Percentiles rank a stretch among this genome's conserved stretches.
These are phyloP conservation scores for Mycocentrospora acerina DNA, from an alignment of 2,329 filamentous ascomycete genomes.

Conservation along the genomic window DNA sequence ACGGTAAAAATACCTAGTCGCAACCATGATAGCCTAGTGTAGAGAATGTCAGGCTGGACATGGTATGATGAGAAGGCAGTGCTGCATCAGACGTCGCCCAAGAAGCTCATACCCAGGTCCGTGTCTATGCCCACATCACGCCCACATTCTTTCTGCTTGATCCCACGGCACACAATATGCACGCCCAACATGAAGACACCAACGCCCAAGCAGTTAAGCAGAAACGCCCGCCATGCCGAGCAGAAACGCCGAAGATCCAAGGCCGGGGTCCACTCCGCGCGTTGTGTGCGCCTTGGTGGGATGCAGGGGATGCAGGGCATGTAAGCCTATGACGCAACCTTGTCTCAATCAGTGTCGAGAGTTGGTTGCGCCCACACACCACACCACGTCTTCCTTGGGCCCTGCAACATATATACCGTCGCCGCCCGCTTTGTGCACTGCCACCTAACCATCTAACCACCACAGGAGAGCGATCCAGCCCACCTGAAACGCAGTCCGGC, in stretches of 20 bases:
- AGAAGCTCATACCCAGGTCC: no score
- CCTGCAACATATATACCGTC: conserved; percentile 15
- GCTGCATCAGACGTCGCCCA: no score
- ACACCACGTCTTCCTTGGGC: conserved; percentile 7
- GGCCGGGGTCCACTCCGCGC: conserved; percentile 14
- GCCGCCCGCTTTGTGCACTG: conserved; percentile 8
- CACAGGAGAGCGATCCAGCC: not conserved
- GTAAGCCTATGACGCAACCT: conserved; percentile 34
- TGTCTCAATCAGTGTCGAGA: conserved; percentile 17
- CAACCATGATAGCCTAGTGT: no score
- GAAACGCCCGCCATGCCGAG: conserved; percentile 2
- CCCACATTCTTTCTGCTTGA: no score
- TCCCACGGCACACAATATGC: conserved; percentile 9
- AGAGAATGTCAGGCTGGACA: no score
- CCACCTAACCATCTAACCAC: conserved; percentile 2
- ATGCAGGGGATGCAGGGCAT: conserved; percentile 11
- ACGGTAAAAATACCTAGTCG: no score
- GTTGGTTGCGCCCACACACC: conserved; percentile 25
- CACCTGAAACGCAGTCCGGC: no score
- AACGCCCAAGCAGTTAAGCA: conserved; percentile 13
- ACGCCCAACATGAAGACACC: conserved; percentile 14
- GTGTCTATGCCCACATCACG: no score
- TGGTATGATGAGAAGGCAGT: no score
- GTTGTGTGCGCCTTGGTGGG: conserved; percentile 10
- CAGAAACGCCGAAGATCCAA: conserved; percentile 6